Percentiles rank a stretch among this genome's conserved stretches.
phyloP scores from a whole-genome alignment of 257 asterid genomes.

The Solanum clarkiae region DNA sequence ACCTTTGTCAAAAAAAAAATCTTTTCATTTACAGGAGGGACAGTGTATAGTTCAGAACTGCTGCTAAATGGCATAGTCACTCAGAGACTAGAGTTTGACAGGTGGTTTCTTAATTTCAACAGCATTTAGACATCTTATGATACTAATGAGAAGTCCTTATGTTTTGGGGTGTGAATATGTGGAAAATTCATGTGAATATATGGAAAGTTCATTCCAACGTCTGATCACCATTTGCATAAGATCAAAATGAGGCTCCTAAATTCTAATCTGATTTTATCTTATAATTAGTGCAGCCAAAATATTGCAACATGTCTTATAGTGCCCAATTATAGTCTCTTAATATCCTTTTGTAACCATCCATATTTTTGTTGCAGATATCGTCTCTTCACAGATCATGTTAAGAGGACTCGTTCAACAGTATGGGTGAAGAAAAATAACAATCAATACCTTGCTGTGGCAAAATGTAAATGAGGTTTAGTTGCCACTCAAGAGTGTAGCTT shows the following conservation, averaged over 20 bases:
- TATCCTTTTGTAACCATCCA: not conserved
- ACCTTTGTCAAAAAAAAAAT: too few species aligned
- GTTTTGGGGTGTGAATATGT: not conserved
- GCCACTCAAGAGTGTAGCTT: not conserved
- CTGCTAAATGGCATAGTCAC: conserved; percentile 87
- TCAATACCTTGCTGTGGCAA: conserved; percentile 26
- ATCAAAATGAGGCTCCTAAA: not conserved
- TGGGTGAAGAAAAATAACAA: conserved; percentile 51
- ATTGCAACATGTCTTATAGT: not conserved
- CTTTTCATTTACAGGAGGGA: conserved; percentile 44
- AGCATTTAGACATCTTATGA: not conserved
- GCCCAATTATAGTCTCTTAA: not conserved
- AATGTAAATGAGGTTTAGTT: conserved; percentile 12
- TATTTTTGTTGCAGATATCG: conserved; percentile 45
- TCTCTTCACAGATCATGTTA: conserved; percentile 50
- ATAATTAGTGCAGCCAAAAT: not conserved
- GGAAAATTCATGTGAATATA: not conserved
- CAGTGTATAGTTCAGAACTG: conserved; percentile 81
- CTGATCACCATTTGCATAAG: not conserved
- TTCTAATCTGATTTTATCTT: not conserved
- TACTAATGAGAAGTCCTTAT: not conserved
- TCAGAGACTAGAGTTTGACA: conserved; percentile 82
- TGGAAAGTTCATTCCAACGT: not conserved
- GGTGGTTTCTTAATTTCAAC: conserved; percentile 27
- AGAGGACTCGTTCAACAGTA: conserved; percentile 65